Evolutionary conservation across 768 basidiomycete genomes (phyloP).

Genomic region (Serendipita vermifera): DNA sequence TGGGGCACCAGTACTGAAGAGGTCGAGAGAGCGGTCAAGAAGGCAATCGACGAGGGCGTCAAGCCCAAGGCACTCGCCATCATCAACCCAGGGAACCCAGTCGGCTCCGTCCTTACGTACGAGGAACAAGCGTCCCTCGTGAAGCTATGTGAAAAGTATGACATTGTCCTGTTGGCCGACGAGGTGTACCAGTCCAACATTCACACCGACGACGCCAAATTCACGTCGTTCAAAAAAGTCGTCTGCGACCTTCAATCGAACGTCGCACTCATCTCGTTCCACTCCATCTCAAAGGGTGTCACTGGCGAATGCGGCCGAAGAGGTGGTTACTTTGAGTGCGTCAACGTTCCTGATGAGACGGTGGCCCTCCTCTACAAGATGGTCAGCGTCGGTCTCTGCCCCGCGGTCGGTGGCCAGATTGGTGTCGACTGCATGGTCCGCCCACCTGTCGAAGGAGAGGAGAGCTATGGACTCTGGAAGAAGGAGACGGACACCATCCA

Average conservation of each 20-base stretch:
- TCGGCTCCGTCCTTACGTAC: conserved; percentile 69
- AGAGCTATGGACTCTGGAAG: conserved; percentile 68
- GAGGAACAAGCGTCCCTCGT: conserved; percentile 62
- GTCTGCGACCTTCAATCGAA: conserved; percentile 53
- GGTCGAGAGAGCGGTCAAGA: conserved; percentile 52
- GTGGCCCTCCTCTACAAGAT: conserved; percentile 91
- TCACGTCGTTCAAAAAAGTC: conserved; percentile 89
- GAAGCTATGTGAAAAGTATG: conserved; percentile 71
- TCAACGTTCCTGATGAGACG: conserved; percentile 65
- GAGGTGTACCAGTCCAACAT: conserved; percentile 98
- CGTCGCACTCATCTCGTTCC: conserved; percentile 84
- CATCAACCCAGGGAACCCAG: conserved; percentile 98
- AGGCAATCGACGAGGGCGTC: conserved; percentile 48
- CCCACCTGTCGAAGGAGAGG: conserved; percentile 64
- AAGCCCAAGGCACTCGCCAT: conserved; percentile 77
- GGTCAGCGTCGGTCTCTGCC: conserved; percentile 81
- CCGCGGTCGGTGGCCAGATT: conserved; percentile 81
- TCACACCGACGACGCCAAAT: conserved; percentile 53
- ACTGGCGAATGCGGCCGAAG: conserved; percentile 94
- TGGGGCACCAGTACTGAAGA: conserved; percentile 71
- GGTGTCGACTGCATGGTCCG: conserved; percentile 91
- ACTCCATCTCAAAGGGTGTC: conserved; percentile 95
- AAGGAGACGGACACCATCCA: conserved; percentile 75
- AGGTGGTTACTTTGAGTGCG: conserved; percentile 91
- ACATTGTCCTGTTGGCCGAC: conserved; percentile 84